These are phyloP conservation scores for Calonectria hawksworthii DNA, from an alignment of 2,329 filamentous ascomycete genomes.

Conservation along the genomic window DNA sequence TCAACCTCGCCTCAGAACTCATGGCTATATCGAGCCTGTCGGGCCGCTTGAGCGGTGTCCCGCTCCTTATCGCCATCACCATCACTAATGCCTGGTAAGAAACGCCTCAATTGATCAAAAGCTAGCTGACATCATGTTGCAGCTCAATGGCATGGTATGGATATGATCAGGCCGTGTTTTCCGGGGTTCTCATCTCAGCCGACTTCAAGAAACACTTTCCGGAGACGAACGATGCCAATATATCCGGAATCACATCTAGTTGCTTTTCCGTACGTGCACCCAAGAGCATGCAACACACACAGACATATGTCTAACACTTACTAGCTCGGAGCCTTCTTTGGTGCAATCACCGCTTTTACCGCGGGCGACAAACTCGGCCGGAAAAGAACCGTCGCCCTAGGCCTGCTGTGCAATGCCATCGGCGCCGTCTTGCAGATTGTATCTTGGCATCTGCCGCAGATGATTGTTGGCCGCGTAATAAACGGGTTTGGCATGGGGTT, in stretches of 20 bases:
- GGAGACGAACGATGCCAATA: conserved; percentile 52
- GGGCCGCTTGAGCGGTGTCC: conserved; percentile 36
- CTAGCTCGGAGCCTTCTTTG: conserved; percentile 51
- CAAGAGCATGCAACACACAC: too few relatives aligned
- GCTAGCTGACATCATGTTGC: background rate
- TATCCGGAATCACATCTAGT: conserved; percentile 60
- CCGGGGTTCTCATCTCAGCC: conserved; percentile 56
- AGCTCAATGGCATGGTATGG: conserved; percentile 52
- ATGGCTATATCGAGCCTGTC: conserved; percentile 32
- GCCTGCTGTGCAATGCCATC: conserved; percentile 49
- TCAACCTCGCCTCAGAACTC: background rate
- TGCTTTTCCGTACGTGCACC: conserved; percentile 55
- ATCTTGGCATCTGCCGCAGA: conserved; percentile 54
- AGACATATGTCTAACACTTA: background rate
- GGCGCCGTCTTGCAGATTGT: conserved; percentile 52
- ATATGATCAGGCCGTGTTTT: conserved; percentile 57
- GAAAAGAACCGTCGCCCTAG: conserved; percentile 49
- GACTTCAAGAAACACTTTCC: conserved; percentile 57
- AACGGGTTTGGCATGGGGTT: conserved; percentile 57
- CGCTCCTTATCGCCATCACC: conserved; percentile 43
- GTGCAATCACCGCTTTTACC: conserved; percentile 47
- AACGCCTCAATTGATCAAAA: background rate
- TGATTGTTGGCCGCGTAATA: conserved; percentile 57
- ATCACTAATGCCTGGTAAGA: conserved; percentile 44
- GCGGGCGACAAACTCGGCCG: conserved; percentile 52